Percentiles rank a stretch among this genome's conserved stretches.
phyloP scores from a whole-genome alignment of 2,329 filamentous ascomycete genomes.

The Aureobasidium sp. region DNA sequence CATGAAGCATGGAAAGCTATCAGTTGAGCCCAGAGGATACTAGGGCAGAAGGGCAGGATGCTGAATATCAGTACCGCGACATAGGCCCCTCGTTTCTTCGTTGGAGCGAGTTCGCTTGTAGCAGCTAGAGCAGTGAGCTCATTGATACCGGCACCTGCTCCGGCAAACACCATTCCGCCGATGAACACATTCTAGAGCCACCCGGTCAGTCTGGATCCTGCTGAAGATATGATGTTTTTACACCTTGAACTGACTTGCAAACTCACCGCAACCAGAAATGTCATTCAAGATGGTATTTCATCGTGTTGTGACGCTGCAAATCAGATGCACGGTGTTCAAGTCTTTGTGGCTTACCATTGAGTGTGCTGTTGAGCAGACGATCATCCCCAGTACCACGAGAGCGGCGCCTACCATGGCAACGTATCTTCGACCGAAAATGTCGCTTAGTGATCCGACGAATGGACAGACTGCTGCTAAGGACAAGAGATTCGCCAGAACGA shows the following conservation, averaged over 20 bases:
- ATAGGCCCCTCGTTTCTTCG: conserved; percentile 57
- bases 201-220: too few relatives aligned
- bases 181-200: conserved; percentile 59
- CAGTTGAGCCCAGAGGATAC: conserved; percentile 56
- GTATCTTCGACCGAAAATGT: conserved; percentile 55
- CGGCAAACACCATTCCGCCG: conserved; percentile 55
- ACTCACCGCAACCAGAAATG: too few relatives aligned
- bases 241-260: too few relatives aligned
- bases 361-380: conserved; percentile 51
- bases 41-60: conserved; percentile 56
- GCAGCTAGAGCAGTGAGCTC: conserved; percentile 62
- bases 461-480: conserved; percentile 51
- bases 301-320: too few relatives aligned
- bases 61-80: conserved; percentile 54
- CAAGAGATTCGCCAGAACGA: conserved; percentile 46
- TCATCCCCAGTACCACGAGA: conserved; percentile 52
- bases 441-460: conserved; percentile 60
- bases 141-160: conserved; percentile 59
- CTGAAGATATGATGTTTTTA: too few relatives aligned
- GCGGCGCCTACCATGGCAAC: conserved; percentile 50
- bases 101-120: conserved; percentile 61
- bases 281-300: too few relatives aligned
- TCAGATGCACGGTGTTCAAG: too few relatives aligned
- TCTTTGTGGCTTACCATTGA: too few relatives aligned
- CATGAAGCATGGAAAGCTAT: conserved; percentile 45